Evolutionary conservation across 257 asterid species (phyloP).

Genomic region (Linderniella brevidens): DNA sequence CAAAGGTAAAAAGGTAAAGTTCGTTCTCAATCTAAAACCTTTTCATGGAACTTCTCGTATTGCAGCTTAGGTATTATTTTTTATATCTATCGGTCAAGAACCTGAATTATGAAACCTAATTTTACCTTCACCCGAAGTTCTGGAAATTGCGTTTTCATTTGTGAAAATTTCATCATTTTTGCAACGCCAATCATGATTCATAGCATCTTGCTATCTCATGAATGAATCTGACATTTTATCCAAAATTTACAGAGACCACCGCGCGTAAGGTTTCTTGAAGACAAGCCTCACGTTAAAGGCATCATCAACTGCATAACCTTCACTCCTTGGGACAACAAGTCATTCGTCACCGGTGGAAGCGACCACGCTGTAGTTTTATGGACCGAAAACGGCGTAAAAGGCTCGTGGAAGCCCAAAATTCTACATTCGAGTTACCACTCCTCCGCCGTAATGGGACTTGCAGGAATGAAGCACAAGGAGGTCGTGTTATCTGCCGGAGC

Average conservation of each 20-base stretch:
- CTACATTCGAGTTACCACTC: slow-evolving; percentile 52
- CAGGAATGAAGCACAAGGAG: slow-evolving; percentile 70
- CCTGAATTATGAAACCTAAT: too few relatives aligned
- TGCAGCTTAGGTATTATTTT: too few relatives aligned
- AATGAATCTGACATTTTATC: neutral
- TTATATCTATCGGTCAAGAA: too few relatives aligned
- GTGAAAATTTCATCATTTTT: too few relatives aligned
- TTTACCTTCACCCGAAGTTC: too few relatives aligned
- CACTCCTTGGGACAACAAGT: slow-evolving; percentile 76
- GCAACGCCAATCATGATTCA: neutral
- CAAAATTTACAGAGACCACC: slow-evolving; percentile 22
- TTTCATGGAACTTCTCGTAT: too few relatives aligned
- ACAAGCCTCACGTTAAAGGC: slow-evolving; percentile 74
- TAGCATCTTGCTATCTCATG: neutral
- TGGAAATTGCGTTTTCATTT: too few relatives aligned
- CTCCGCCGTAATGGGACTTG: slow-evolving; percentile 91
- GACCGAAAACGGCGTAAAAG: slow-evolving; percentile 46
- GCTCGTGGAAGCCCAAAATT: slow-evolving; percentile 46
- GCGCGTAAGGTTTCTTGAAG: slow-evolving; percentile 41
- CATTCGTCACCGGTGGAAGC: slow-evolving; percentile 76
- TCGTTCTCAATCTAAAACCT: too few relatives aligned
- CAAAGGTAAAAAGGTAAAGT: slow-evolving; percentile 43
- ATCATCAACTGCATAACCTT: slow-evolving; percentile 66
- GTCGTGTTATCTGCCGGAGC: slow-evolving; percentile 72
- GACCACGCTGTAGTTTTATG: slow-evolving; percentile 86